A percentile compares a stretch with the other conserved stretches of the same genome.
Conservation (phyloP, 148 eudicot species). For the Beta vulgaris region DNA sequence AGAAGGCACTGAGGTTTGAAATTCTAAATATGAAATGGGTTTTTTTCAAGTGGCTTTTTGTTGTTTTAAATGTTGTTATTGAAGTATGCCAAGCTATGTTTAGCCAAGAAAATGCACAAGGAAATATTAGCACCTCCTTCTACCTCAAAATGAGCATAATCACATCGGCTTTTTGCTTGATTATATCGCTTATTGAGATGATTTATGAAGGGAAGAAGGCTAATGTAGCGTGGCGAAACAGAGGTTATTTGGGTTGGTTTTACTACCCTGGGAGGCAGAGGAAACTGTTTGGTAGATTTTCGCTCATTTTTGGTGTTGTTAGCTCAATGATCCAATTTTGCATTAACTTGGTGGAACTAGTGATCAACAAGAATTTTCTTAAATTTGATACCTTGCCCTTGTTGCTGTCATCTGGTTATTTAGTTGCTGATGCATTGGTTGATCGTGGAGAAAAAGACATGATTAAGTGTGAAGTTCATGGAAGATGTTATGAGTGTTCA, state of each 20-base stretch:
- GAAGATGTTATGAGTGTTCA: not conserved
- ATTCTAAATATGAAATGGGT: not conserved
- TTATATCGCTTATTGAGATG: constrained; percentile 12
- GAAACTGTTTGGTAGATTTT: constrained; percentile 1
- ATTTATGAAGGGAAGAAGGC: constrained; percentile 11
- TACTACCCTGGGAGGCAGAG: constrained; percentile 20
- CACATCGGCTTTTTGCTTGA: constrained; percentile 13
- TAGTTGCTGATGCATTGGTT: constrained; percentile 9
- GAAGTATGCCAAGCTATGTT: constrained; percentile 18
- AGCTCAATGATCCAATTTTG: constrained; percentile 15
- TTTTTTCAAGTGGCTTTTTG: constrained; percentile 11
- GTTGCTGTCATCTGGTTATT: constrained; percentile 15
- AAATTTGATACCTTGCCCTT: constrained; percentile 19
- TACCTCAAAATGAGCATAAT: constrained; percentile 6
- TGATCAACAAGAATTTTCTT: not conserved
- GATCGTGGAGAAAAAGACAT: not conserved
- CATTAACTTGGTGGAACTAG: not conserved
- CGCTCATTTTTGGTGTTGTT: constrained; percentile 13
- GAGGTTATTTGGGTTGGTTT: constrained; percentile 20
- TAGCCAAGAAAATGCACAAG: constrained; percentile 7
- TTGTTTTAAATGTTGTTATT: constrained; percentile 17
- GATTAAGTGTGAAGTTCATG: not conserved
- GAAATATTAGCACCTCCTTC: not conserved
- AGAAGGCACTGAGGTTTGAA: not conserved
- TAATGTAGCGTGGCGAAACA: constrained; percentile 22